Conservation (phyloP, 768 basidiomycete genomes). For the Boletus rubescentipes region DNA sequence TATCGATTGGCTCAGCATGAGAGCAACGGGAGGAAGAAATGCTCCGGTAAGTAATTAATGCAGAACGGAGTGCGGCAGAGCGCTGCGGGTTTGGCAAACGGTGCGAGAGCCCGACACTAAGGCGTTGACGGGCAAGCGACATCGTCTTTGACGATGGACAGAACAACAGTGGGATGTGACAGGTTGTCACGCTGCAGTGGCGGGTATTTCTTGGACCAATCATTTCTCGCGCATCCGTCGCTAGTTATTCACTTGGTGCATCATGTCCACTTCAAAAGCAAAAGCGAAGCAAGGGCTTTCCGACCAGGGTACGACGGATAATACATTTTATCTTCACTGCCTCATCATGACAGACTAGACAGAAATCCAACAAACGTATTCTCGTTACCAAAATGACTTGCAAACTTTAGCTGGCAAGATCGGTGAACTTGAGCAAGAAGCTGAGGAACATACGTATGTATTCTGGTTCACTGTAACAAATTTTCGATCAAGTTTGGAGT, state of each 20-base stretch:
- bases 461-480: constrained; percentile 1
- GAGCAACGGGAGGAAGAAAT: constrained; percentile 25
- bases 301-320: constrained; percentile 61
- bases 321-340: constrained; percentile 9
- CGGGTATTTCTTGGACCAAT: constrained; percentile 27
- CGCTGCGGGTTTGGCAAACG: constrained; percentile 34
- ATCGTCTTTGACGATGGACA: constrained; percentile 36
- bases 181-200: constrained; percentile 26
- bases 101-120: constrained; percentile 53
- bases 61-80: constrained; percentile 32
- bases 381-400: constrained; percentile 82
- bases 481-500: neutral
- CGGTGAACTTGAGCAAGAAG: constrained; percentile 92
- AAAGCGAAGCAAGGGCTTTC: constrained; percentile 63
- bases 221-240: constrained; percentile 14
- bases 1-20: constrained; percentile 21
- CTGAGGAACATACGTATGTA: constrained; percentile 90
- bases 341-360: constrained; percentile 48
- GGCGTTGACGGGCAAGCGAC: constrained; percentile 55
- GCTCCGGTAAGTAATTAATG: constrained; percentile 46
- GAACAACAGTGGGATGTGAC: constrained; percentile 27
- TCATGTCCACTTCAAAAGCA: constrained; percentile 54
- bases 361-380: constrained; percentile 85
- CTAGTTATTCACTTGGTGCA: no score
- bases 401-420: constrained; percentile 93